phyloP scores from a whole-genome alignment of 2,329 filamentous ascomycete genomes.

The Ophiostoma sp. region DNA sequence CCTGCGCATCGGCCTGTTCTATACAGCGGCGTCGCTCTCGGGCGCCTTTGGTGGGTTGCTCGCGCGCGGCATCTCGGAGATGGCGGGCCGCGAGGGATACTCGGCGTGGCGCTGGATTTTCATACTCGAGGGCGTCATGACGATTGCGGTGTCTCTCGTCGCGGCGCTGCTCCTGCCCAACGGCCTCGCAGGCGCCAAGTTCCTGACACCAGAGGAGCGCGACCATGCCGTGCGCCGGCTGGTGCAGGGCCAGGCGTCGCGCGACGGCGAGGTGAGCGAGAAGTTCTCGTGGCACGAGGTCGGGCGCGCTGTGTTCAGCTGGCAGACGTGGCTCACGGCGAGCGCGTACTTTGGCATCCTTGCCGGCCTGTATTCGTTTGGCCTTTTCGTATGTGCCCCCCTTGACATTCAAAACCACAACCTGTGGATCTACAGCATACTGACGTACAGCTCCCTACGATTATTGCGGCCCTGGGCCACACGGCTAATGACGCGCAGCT shows the following conservation, averaged over 20 bases:
- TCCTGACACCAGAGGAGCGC: slow-evolving; percentile 49
- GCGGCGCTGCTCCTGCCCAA: slow-evolving; percentile 53
- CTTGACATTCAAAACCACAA: background rate
- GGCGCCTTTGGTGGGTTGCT: slow-evolving; percentile 60
- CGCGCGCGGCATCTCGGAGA: slow-evolving; percentile 56
- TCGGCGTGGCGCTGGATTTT: slow-evolving; percentile 60
- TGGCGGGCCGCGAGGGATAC: slow-evolving; percentile 49
- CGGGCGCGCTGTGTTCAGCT: slow-evolving; percentile 52
- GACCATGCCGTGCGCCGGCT: slow-evolving; percentile 42
- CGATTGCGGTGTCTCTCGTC: slow-evolving; percentile 47
- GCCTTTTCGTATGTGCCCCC: slow-evolving; percentile 47
- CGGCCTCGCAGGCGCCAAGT: slow-evolving; percentile 47
- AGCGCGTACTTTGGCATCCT: slow-evolving; percentile 56
- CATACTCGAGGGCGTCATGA: slow-evolving; percentile 55
- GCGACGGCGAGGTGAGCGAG: slow-evolving; percentile 35
- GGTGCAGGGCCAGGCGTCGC: slow-evolving; percentile 28
- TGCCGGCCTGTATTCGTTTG: slow-evolving; percentile 57
- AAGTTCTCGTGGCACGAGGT: slow-evolving; percentile 58
- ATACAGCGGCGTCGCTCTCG: slow-evolving; percentile 59
- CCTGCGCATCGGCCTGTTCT: slow-evolving; percentile 61
- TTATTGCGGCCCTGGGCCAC: slow-evolving; percentile 52
- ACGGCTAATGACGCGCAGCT: slow-evolving; percentile 54
- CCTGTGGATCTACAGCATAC: background rate
- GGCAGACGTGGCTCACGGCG: slow-evolving; percentile 59
- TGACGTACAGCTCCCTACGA: slow-evolving; percentile 51